A percentile compares a stretch with the other conserved stretches of the same genome.
Evolutionary conservation across 805 yeast species (phyloP).

Genomic region (Sugiyamaella americana): DNA sequence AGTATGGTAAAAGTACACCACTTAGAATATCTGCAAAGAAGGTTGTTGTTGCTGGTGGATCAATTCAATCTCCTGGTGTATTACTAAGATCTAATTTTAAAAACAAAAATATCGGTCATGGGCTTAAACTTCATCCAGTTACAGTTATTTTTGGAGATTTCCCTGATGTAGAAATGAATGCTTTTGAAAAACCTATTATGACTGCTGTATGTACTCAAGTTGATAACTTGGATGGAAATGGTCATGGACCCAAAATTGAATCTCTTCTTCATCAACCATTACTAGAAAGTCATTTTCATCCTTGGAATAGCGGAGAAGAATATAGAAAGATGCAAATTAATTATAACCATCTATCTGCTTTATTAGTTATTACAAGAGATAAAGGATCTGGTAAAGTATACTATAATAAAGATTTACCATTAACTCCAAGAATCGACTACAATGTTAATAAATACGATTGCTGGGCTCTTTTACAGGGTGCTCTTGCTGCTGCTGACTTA

Average conservation of each 20-base stretch:
- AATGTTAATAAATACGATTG: slow-evolving; percentile 38
- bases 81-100: slow-evolving; percentile 44
- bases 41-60: slow-evolving; percentile 42
- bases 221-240: slow-evolving; percentile 47
- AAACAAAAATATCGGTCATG: slow-evolving; percentile 45
- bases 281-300: slow-evolving; percentile 35
- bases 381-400: slow-evolving; percentile 36
- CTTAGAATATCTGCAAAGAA: slow-evolving; percentile 38
- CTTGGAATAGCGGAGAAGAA: slow-evolving; percentile 38
- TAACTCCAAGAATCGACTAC: slow-evolving; percentile 36
- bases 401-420: slow-evolving; percentile 34
- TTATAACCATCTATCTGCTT: slow-evolving; percentile 36
- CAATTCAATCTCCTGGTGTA: slow-evolving; percentile 44
- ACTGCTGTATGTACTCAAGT: slow-evolving; percentile 42
- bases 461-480: slow-evolving; percentile 35
- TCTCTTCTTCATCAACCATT: slow-evolving; percentile 43
- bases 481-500: slow-evolving; percentile 39
- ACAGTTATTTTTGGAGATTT: slow-evolving; percentile 39
- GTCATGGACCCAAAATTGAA: slow-evolving; percentile 50
- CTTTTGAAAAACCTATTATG: slow-evolving; percentile 42
- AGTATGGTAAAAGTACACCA: slow-evolving; percentile 13
- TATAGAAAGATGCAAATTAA: slow-evolving; percentile 32
- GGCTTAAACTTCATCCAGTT: slow-evolving; percentile 49
- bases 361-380: slow-evolving; percentile 45
- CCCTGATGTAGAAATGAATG: slow-evolving; percentile 34